Evolutionary conservation across 352 stramenopile species (phyloP).

Genomic region (Phytophthora meadii): DNA sequence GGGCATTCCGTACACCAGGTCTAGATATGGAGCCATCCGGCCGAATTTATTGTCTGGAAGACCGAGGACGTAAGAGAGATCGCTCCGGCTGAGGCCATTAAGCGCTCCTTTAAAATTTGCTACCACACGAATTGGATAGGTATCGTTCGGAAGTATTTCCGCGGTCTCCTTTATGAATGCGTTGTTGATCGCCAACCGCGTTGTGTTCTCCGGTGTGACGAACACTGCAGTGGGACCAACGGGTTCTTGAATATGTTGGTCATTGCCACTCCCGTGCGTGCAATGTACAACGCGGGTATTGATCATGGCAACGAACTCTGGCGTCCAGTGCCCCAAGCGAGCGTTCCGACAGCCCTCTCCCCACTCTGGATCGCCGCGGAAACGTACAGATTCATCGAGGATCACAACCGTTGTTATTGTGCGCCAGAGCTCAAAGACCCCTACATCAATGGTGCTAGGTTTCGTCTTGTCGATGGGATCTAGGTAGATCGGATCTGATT

Average conservation of each 20-base stretch:
- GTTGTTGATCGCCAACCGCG: too few relatives aligned
- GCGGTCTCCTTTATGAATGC: too few relatives aligned
- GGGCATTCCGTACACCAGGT: not conserved
- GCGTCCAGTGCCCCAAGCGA: not conserved
- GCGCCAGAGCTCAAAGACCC: not conserved
- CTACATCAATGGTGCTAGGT: not conserved
- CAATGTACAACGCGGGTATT: not conserved
- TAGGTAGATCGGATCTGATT: not conserved
- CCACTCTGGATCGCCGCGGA: not conserved
- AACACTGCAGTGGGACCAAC: too few relatives aligned
- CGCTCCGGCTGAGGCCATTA: too few relatives aligned
- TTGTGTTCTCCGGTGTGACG: too few relatives aligned
- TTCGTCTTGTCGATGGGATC: not conserved
- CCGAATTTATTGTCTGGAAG: too few relatives aligned
- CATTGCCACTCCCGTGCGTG: not conserved
- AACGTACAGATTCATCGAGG: not conserved
- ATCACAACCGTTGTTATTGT: not conserved
- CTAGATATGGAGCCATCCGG: too few relatives aligned
- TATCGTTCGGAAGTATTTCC: too few relatives aligned
- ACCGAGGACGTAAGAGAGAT: too few relatives aligned
- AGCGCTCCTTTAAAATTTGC: too few relatives aligned
- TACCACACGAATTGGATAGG: too few relatives aligned
- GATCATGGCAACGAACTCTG: not conserved
- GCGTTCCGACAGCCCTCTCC: not conserved
- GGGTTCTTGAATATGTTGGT: not conserved